Conservation (phyloP, 495 filamentous ascomycete species). For the Mytilinidion resinicola region DNA sequence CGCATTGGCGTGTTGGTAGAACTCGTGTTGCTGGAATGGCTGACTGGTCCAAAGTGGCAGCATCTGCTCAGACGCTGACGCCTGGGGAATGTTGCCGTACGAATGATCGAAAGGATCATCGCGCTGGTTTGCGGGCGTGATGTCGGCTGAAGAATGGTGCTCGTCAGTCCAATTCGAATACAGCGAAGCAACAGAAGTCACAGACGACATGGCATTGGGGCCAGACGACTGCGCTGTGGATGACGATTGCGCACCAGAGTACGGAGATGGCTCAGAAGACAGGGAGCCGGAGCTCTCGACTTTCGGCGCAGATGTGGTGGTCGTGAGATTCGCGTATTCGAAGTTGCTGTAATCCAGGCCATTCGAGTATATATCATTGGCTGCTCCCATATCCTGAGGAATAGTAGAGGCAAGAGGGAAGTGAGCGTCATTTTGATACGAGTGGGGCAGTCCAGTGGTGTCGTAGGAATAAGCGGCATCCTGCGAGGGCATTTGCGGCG, state of each 20-base stretch:
- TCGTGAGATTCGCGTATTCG: constrained; percentile 14
- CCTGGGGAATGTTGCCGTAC: constrained; percentile 14
- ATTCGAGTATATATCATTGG: constrained; percentile 5
- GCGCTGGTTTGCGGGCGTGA: constrained; percentile 6
- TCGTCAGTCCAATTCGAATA: constrained; percentile 27
- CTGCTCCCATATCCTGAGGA: constrained; percentile 6
- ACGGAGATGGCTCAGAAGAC: constrained; percentile 25
- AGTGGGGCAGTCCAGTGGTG: constrained; percentile 11
- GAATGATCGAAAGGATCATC: constrained; percentile 19
- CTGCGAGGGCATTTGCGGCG: constrained; percentile 9
- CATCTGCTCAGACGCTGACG: constrained; percentile 16
- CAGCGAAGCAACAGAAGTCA: constrained; percentile 20
- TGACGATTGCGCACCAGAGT: constrained; percentile 24
- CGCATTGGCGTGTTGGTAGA: constrained; percentile 24
- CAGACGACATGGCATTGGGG: constrained; percentile 16
- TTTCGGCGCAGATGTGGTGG: constrained; percentile 6
- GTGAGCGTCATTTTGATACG: constrained; percentile 8
- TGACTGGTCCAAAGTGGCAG: constrained; percentile 17
- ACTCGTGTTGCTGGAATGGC: constrained; percentile 17
- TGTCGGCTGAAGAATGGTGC: constrained; percentile 8
- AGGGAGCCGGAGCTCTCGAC: constrained; percentile 19
- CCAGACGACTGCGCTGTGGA: constrained; percentile 22
- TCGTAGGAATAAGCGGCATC: constrained; percentile 14
- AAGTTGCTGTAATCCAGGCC: constrained; percentile 9
- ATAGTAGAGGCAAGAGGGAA: constrained; percentile 10